Conservation (phyloP, 805 yeast species). For the Nakazawaea anatomiae region DNA sequence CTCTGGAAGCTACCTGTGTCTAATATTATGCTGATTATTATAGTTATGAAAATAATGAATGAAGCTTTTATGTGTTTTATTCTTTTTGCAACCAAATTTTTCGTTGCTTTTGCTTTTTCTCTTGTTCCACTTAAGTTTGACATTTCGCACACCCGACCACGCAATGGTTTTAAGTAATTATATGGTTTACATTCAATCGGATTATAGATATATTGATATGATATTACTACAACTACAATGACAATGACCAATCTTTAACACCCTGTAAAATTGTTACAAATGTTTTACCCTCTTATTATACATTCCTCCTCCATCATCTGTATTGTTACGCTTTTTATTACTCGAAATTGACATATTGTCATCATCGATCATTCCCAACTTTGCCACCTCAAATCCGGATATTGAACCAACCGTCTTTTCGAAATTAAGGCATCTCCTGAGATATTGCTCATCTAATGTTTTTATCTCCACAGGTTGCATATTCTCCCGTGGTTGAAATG, state of each 20-base stretch:
- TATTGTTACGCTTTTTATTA: neutral
- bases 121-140: neutral
- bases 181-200: no score
- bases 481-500: constrained; percentile 32
- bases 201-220: no score
- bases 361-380: constrained; percentile 55
- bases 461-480: constrained; percentile 39
- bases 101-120: neutral
- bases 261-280: neutral
- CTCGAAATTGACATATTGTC: constrained; percentile 11
- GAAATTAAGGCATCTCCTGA: constrained; percentile 47
- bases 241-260: no score
- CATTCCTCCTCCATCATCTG: neutral
- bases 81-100: neutral
- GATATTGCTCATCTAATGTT: constrained; percentile 41
- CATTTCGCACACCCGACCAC: neutral
- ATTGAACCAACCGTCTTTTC: constrained; percentile 52
- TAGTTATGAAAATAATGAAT: neutral
- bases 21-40: neutral
- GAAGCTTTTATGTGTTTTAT: neutral
- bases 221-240: no score
- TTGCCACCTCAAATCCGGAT: constrained; percentile 68
- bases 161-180: no score
- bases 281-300: neutral
- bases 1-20: no score